phyloP scores from a whole-genome alignment of 495 filamentous ascomycete genomes.

The Choiromyces venosus region DNA sequence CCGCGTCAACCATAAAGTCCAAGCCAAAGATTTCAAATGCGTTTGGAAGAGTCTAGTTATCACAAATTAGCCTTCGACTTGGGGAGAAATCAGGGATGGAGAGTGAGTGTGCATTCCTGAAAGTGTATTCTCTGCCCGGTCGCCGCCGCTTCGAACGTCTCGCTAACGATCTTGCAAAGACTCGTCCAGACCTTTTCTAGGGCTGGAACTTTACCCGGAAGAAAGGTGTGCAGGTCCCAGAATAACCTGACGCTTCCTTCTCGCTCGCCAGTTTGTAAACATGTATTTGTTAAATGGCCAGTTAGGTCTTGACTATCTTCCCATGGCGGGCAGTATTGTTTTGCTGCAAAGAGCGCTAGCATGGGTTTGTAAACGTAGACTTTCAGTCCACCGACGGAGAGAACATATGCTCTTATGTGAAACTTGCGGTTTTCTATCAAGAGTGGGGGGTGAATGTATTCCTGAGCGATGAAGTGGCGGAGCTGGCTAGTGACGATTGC shows the following conservation, averaged over 20 bases:
- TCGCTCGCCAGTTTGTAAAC: slow-evolving; percentile 63
- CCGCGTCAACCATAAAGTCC: slow-evolving; percentile 76
- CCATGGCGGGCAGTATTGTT: slow-evolving; percentile 54
- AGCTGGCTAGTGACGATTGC: slow-evolving; percentile 78
- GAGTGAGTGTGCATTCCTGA: slow-evolving; percentile 46
- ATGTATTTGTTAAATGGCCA: slow-evolving; percentile 88
- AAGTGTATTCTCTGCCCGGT: slow-evolving; percentile 80
- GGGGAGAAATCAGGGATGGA: not conserved
- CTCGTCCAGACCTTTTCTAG: slow-evolving; percentile 58
- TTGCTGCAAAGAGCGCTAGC: slow-evolving; percentile 83
- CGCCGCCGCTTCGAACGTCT: slow-evolving; percentile 79
- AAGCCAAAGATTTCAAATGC: slow-evolving; percentile 89
- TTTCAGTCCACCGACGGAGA: slow-evolving; percentile 66
- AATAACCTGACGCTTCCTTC: slow-evolving; percentile 63
- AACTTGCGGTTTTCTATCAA: slow-evolving; percentile 79
- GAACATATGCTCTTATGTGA: slow-evolving; percentile 86
- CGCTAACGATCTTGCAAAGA: slow-evolving; percentile 64
- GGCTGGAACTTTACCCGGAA: slow-evolving; percentile 8
- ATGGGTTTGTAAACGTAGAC: slow-evolving; percentile 85
- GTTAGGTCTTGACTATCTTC: slow-evolving; percentile 54
- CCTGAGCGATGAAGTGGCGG: slow-evolving; percentile 90
- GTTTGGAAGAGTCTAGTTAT: slow-evolving; percentile 59
- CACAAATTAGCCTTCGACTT: not conserved
- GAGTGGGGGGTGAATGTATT: slow-evolving; percentile 89
- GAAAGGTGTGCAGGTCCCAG: slow-evolving; percentile 55